A percentile compares a stretch with the other conserved stretches of the same genome.
phyloP scores from a whole-genome alignment of 108 stramenopile species.

The Cyclostephanos invisitatus region DNA sequence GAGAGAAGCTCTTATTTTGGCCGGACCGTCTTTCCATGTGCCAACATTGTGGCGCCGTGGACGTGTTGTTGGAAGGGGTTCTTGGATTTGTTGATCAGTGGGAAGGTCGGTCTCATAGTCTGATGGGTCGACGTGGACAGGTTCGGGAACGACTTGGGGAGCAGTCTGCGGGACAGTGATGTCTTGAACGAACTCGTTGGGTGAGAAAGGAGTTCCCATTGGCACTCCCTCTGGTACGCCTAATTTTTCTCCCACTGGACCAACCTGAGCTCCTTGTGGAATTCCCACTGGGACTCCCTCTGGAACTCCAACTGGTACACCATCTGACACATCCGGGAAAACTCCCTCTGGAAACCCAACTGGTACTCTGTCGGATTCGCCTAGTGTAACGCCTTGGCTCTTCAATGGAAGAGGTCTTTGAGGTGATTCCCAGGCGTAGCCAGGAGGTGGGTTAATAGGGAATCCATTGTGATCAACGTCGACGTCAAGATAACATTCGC shows the following conservation, averaged over 20 bases:
- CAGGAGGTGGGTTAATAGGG: background rate
- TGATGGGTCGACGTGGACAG: background rate
- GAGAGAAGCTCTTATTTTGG: background rate
- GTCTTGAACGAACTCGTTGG: no score
- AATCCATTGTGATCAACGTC: background rate
- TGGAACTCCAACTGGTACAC: background rate
- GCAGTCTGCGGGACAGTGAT: background rate
- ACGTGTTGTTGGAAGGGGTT: background rate
- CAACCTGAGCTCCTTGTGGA: no score
- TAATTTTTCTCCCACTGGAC: no score
- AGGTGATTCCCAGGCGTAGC: background rate
- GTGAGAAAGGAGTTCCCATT: no score
- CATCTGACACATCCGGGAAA: background rate
- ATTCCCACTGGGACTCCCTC: no score
- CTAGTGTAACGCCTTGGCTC: background rate
- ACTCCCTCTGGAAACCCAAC: background rate
- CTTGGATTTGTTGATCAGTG: no score
- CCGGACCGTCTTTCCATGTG: slow-evolving; percentile 4
- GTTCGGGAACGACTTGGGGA: background rate
- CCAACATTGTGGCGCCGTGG: background rate
- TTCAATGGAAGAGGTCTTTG: background rate
- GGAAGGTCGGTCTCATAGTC: no score
- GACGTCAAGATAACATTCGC: slow-evolving; percentile 7
- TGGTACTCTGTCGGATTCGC: background rate
- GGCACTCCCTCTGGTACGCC: no score